Evolutionary conservation across 345 rosid genomes (phyloP).

Genomic region (Geranium brycei): DNA sequence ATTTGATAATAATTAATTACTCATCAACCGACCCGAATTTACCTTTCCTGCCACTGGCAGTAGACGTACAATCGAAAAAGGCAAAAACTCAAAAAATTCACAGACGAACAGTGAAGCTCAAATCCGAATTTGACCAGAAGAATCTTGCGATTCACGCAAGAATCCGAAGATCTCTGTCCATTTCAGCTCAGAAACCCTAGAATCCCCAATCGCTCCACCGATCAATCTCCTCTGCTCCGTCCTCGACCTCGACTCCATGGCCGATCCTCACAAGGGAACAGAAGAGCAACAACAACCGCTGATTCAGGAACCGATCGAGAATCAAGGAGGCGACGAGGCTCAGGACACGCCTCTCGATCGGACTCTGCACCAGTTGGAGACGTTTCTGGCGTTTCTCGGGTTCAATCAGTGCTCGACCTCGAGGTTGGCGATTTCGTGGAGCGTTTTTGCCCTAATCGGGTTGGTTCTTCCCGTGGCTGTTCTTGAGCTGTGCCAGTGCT

Average conservation of each 20-base stretch:
- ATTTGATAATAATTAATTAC: neutral
- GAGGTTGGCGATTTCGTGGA: conserved; percentile 49
- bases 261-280: neutral
- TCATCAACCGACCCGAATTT: neutral
- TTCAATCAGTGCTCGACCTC: conserved; percentile 44
- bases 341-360: conserved; percentile 30
- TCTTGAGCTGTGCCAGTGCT: conserved; percentile 46
- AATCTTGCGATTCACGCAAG: neutral
- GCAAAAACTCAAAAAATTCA: neutral
- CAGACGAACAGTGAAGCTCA: neutral
- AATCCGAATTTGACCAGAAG: neutral
- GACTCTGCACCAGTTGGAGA: conserved; percentile 36
- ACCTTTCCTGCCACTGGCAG: neutral
- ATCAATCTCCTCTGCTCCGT: neutral
- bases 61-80: neutral
- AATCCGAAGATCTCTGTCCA: neutral
- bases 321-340: neutral
- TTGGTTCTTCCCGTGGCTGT: conserved; percentile 48
- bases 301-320: neutral
- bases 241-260: neutral
- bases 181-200: neutral
- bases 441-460: conserved; percentile 41
- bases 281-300: neutral
- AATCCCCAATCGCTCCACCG: neutral
- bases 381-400: conserved; percentile 46